Percentiles rank a stretch among this genome's conserved stretches.
phyloP scores from a whole-genome alignment of 2,329 filamentous ascomycete species.

The Aspergillus pseudotamarii region DNA sequence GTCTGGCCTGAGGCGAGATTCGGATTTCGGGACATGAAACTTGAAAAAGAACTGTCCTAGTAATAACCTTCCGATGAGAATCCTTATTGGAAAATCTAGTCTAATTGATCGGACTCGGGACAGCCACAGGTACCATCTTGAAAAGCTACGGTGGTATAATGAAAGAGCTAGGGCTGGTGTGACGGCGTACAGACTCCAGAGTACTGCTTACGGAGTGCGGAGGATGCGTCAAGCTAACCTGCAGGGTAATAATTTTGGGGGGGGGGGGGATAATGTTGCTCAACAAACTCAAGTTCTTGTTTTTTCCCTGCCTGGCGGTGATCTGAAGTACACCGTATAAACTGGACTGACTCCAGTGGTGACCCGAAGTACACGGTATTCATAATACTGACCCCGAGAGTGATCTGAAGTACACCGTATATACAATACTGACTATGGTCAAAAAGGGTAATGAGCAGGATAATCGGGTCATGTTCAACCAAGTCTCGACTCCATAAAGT shows the following conservation, averaged over 20 bases:
- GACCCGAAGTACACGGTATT: constrained; percentile 3
- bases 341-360: constrained; percentile 4
- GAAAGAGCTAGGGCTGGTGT: not conserved
- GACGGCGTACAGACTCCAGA: not conserved
- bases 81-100: not conserved
- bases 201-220: not conserved
- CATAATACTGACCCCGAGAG: not conserved
- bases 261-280: not conserved
- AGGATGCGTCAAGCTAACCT: not conserved
- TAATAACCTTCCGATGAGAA: not conserved
- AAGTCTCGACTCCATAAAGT: constrained; percentile 2
- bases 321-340: constrained; percentile 7
- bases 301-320: constrained; percentile 2
- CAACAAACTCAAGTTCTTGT: constrained; percentile 2
- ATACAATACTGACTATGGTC: constrained; percentile 3
- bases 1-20: not conserved
- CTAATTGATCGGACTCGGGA: not conserved
- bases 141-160: not conserved
- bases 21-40: not conserved
- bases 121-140: not conserved
- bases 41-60: not conserved
- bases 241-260: not conserved
- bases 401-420: constrained; percentile 7
- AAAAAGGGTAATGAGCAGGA: not conserved
- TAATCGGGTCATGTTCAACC: not conserved